Evolutionary conservation across 2,329 filamentous ascomycete species (phyloP).

Genomic region (Emergomyces africanus): DNA sequence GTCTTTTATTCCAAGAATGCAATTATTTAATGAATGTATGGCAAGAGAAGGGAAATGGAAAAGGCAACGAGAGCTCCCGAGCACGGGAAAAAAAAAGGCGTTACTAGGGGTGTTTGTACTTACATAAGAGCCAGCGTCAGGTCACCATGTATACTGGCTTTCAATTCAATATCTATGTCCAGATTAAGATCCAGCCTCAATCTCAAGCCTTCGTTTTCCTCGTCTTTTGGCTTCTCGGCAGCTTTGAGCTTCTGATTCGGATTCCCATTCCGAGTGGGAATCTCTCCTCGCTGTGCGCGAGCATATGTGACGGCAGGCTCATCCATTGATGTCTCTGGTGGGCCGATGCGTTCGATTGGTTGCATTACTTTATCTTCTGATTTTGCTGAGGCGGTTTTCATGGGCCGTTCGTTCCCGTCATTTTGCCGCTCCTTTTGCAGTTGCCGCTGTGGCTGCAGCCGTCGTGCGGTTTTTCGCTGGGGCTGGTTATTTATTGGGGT

Average conservation of each 20-base stretch:
- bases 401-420: conserved; percentile 6
- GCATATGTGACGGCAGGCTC: conserved; percentile 44
- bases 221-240: conserved; percentile 16
- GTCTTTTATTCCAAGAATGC: background rate
- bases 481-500: conserved; percentile 9
- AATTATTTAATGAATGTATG: background rate
- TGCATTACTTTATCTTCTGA: conserved; percentile 37
- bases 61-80: background rate
- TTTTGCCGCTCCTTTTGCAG: conserved; percentile 3
- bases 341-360: conserved; percentile 43
- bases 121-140: conserved; percentile 42
- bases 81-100: background rate
- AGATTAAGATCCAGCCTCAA: conserved; percentile 47
- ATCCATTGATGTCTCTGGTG: conserved; percentile 43
- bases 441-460: background rate
- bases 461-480: conserved; percentile 6
- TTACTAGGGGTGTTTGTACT: conserved; percentile 16
- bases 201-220: conserved; percentile 36
- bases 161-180: conserved; percentile 50
- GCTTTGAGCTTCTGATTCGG: conserved; percentile 32
- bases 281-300: conserved; percentile 41
- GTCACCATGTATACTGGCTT: conserved; percentile 53
- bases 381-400: conserved; percentile 16
- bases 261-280: conserved; percentile 40
- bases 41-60: conserved; percentile 1